Percentiles rank a stretch among this genome's conserved stretches.
Evolutionary conservation across 805 yeast species (phyloP).

Genomic region (Naumovozyma castellii): DNA sequence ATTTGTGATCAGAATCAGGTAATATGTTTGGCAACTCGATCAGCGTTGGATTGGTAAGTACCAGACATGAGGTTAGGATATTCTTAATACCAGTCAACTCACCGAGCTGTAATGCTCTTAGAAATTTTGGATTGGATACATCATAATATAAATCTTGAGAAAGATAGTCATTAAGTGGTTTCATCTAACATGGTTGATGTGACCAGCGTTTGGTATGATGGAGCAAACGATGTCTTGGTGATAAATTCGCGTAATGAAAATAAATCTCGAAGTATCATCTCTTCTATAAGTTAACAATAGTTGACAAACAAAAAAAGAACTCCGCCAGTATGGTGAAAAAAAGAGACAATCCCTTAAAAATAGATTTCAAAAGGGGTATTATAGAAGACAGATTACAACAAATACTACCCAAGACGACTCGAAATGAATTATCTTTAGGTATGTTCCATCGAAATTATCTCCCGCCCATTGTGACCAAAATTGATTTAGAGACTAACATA

Average conservation of each 20-base stretch:
- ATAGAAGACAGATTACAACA: constrained; percentile 40
- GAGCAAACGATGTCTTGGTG: too few relatives aligned
- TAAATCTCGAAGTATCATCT: neutral
- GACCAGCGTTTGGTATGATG: too few relatives aligned
- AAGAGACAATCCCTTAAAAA: constrained; percentile 26
- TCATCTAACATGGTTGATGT: too few relatives aligned
- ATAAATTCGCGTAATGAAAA: too few relatives aligned
- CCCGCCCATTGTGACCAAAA: too few relatives aligned
- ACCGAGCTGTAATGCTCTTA: neutral
- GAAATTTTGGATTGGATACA: neutral
- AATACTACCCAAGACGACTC: constrained; percentile 24
- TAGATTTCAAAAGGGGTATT: constrained; percentile 39
- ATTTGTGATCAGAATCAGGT: constrained; percentile 15
- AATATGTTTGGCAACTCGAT: constrained; percentile 5
- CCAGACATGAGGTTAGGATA: constrained; percentile 7
- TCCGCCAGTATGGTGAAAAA: constrained; percentile 33
- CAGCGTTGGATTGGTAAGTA: constrained; percentile 5
- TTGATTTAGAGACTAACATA: neutral
- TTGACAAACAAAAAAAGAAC: too few relatives aligned
- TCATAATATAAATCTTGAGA: neutral
- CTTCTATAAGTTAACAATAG: too few relatives aligned
- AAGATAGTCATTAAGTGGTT: too few relatives aligned
- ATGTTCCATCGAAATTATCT: constrained; percentile 5
- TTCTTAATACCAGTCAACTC: constrained; percentile 1
- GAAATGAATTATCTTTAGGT: constrained; percentile 22